Evolutionary conservation across 768 basidiomycete genomes (phyloP).

Genomic region (Gloeophyllum trabeum): DNA sequence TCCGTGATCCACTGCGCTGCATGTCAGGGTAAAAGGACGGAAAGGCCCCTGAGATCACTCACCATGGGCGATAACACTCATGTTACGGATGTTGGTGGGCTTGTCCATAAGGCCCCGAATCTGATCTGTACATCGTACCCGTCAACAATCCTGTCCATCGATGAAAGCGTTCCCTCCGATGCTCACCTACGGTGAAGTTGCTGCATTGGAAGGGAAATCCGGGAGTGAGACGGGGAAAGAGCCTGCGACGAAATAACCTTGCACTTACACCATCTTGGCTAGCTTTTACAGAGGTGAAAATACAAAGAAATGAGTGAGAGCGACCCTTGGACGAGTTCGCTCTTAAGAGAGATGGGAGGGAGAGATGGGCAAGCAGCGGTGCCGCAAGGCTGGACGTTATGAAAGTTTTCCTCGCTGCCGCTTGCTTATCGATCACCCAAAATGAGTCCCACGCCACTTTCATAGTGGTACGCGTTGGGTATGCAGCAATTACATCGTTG

Average conservation of each 20-base stretch:
- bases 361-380: constrained; percentile 18
- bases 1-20: constrained; percentile 85
- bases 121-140: constrained; percentile 45
- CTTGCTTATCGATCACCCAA: no score
- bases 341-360: constrained; percentile 4
- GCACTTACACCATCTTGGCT: constrained; percentile 76
- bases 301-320: constrained; percentile 10
- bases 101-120: constrained; percentile 81
- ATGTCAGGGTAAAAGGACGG: constrained; percentile 10
- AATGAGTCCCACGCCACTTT: no score
- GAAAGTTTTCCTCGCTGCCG: no score
- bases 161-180: not conserved
- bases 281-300: constrained; percentile 24
- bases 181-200: constrained; percentile 84
- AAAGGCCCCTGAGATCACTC: constrained; percentile 15
- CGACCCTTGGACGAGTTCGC: constrained; percentile 8
- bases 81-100: constrained; percentile 90
- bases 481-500: no score
- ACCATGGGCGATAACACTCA: constrained; percentile 93
- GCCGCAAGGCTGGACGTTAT: constrained; percentile 7
- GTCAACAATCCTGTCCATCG: constrained; percentile 6
- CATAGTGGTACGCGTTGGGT: no score
- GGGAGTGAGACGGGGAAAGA: not conserved
- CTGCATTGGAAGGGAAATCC: constrained; percentile 23
- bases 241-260: constrained; percentile 3